These are phyloP conservation scores for Debaryomyces singareniensis DNA, from an alignment of 1,139 yeast genomes.

Conservation along the genomic window DNA sequence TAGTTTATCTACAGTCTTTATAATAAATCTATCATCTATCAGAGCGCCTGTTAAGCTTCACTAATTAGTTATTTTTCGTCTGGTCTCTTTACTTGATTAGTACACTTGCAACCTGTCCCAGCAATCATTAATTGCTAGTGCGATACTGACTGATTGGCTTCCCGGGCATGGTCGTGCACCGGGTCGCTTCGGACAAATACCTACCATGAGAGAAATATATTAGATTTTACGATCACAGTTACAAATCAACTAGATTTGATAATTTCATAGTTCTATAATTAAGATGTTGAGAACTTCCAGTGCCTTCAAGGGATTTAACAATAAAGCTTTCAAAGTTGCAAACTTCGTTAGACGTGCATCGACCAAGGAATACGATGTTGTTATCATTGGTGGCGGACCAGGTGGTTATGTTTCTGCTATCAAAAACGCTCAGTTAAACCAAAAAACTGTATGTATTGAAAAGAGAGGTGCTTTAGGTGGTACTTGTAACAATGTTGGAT, in stretches of 20 bases:
- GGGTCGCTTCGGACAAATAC: slow-evolving; percentile 3
- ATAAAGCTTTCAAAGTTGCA: slow-evolving; percentile 7
- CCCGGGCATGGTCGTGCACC: slow-evolving; percentile 4
- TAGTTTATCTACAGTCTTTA: too few species aligned
- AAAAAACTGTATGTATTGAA: slow-evolving; percentile 92
- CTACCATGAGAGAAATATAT: slow-evolving; percentile 3
- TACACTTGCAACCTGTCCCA: too few species aligned
- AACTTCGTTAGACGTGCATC: slow-evolving; percentile 36
- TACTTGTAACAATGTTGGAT: slow-evolving; percentile 96
- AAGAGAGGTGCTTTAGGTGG: slow-evolving; percentile 97
- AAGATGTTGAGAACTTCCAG: slow-evolving; percentile 9
- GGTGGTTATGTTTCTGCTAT: slow-evolving; percentile 99
- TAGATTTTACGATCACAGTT: background rate
- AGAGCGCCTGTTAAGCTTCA: too few species aligned
- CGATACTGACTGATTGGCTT: too few species aligned
- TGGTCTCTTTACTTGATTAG: too few species aligned
- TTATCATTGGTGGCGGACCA: slow-evolving; percentile 98
- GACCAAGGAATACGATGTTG: slow-evolving; percentile 68
- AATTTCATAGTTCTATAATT: background rate
- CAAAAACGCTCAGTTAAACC: slow-evolving; percentile 95
- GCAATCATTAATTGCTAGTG: too few species aligned
- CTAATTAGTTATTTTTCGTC: too few species aligned
- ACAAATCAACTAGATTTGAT: too few species aligned
- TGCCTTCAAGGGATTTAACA: slow-evolving; percentile 6
- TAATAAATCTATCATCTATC: too few species aligned